These are phyloP conservation scores for Bryoglossum gracile DNA, from an alignment of 495 filamentous ascomycete species.

Conservation along the genomic window DNA sequence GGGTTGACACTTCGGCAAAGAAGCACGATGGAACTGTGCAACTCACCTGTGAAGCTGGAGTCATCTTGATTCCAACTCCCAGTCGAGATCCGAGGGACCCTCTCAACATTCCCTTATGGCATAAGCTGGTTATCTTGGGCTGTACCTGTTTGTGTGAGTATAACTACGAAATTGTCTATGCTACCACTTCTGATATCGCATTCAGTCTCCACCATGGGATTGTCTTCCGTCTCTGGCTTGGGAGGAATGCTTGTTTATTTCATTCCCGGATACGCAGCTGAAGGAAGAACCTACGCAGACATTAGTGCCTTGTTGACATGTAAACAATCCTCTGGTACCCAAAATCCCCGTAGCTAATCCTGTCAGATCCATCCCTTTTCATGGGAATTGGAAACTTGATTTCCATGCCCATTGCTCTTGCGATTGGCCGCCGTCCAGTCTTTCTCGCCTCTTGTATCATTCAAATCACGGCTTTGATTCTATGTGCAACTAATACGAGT, in stretches of 20 bases:
- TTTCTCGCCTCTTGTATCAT: neutral
- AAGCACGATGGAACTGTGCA: neutral
- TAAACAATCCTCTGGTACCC: too few species aligned
- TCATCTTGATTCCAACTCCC: neutral
- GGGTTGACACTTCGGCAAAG: neutral
- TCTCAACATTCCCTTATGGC: neutral
- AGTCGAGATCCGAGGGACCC: conserved; percentile 1
- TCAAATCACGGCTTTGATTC: neutral
- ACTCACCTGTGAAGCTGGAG: neutral
- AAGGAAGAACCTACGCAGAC: neutral
- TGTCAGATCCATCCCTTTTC: neutral
- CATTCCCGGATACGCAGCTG: neutral
- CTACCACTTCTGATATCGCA: too few species aligned
- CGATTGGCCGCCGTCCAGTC: neutral
- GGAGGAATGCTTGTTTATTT: neutral
- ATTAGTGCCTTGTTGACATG: neutral
- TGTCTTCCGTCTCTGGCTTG: neutral
- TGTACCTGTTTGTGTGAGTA: neutral
- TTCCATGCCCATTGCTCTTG: neutral
- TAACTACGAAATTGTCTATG: too few species aligned
- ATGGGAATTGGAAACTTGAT: neutral
- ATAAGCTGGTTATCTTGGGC: neutral
- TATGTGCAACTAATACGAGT: neutral
- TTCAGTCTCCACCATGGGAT: neutral
- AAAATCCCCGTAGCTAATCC: too few species aligned